Evolutionary conservation across 148 eudicot genomes (phyloP).

Genomic region (Rhododendron mucronatum): DNA sequence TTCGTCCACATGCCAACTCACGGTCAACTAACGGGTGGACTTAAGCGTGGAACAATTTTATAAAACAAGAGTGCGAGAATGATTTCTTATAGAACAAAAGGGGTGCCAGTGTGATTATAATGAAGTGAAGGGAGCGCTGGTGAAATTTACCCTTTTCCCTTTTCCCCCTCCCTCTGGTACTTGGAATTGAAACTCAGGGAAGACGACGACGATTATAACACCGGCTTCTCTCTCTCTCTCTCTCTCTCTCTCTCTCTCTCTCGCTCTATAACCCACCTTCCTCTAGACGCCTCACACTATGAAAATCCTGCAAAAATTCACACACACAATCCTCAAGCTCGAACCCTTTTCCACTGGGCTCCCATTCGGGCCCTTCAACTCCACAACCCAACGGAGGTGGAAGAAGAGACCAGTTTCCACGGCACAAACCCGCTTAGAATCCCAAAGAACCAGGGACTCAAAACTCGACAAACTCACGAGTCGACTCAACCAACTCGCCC

Average conservation of each 20-base stretch:
- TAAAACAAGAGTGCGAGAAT: background rate
- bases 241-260: background rate
- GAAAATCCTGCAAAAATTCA: background rate
- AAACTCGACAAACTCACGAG: slow-evolving; percentile 45
- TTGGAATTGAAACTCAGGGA: background rate
- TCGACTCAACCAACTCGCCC: slow-evolving; percentile 37
- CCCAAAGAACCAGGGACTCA: slow-evolving; percentile 53
- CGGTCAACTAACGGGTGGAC: too few relatives aligned
- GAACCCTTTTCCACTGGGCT: background rate
- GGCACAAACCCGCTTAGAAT: slow-evolving; percentile 68
- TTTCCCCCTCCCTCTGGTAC: background rate
- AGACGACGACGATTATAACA: background rate
- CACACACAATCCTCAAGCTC: background rate
- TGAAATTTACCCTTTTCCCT: background rate
- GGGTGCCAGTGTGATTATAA: background rate
- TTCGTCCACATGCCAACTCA: too few relatives aligned
- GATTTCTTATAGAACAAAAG: background rate
- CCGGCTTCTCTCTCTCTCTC: background rate
- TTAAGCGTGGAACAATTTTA: background rate
- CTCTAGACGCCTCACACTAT: background rate
- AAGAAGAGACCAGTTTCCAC: slow-evolving; percentile 52
- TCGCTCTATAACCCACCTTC: background rate
- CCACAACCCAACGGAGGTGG: slow-evolving; percentile 50
- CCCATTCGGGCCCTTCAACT: slow-evolving; percentile 56
- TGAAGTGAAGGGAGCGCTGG: background rate